A percentile compares a stretch with the other conserved stretches of the same genome.
These are phyloP conservation scores for Ceratobasidium theobromae DNA, from an alignment of 1,284 basidiomycete species.

Conservation along the genomic window DNA sequence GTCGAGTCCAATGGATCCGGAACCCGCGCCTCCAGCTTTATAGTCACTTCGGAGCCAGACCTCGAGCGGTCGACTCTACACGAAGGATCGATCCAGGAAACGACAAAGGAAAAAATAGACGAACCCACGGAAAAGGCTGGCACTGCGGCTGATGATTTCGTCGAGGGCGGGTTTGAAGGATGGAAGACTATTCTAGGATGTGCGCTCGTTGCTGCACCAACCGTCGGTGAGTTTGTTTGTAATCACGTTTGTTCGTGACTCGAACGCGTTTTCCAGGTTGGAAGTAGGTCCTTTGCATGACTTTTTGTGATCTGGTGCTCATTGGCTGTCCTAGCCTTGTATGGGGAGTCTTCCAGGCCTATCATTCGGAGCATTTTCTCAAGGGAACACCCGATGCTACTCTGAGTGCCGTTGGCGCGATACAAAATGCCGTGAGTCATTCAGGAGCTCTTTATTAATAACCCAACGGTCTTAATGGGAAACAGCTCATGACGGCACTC, in stretches of 20 bases:
- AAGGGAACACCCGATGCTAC: slow-evolving; percentile 28
- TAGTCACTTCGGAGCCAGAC: neutral
- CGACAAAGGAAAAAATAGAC: neutral
- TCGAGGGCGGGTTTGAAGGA: slow-evolving; percentile 21
- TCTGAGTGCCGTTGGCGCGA: slow-evolving; percentile 32
- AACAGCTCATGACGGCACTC: slow-evolving; percentile 32
- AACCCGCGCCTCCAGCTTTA: neutral
- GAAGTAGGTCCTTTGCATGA: slow-evolving; percentile 5
- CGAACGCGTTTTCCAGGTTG: neutral
- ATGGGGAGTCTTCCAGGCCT: slow-evolving; percentile 36
- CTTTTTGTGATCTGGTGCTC: neutral
- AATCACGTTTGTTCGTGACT: neutral
- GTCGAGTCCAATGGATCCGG: no score
- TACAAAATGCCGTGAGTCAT: slow-evolving; percentile 32
- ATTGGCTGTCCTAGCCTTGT: slow-evolving; percentile 8
- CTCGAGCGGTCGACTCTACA: slow-evolving; percentile 2
- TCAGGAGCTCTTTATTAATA: neutral
- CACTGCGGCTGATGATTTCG: slow-evolving; percentile 3
- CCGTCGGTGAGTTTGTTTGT: neutral
- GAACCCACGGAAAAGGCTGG: slow-evolving; percentile 1
- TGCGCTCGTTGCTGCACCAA: neutral
- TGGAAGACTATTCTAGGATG: slow-evolving; percentile 25
- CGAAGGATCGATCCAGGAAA: neutral
- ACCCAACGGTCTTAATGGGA: neutral
- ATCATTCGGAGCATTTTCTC: slow-evolving; percentile 32